Evolutionary conservation across 805 yeast species (phyloP).

Genomic region (Ogataea haglerorum): DNA sequence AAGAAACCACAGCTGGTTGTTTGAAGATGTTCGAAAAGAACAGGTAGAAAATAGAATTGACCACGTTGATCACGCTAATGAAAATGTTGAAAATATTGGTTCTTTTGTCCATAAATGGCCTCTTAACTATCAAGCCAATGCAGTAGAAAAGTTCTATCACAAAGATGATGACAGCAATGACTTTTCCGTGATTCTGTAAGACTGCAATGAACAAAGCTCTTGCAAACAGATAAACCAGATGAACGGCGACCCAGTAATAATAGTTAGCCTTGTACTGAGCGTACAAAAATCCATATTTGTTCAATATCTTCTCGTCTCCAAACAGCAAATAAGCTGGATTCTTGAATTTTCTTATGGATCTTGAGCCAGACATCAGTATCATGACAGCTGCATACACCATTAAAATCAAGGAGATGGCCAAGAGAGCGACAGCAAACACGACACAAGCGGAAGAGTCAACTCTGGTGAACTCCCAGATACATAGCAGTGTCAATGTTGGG

Average conservation of each 20-base stretch:
- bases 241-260: slow-evolving; percentile 75
- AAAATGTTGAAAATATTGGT: slow-evolving; percentile 92
- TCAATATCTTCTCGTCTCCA: slow-evolving; percentile 77
- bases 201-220: slow-evolving; percentile 85
- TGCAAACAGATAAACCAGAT: slow-evolving; percentile 61
- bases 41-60: slow-evolving; percentile 82
- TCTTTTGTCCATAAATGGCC: slow-evolving; percentile 93
- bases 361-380: slow-evolving; percentile 71
- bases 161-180: slow-evolving; percentile 75
- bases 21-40: slow-evolving; percentile 83
- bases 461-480: slow-evolving; percentile 86
- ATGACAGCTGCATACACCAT: slow-evolving; percentile 69
- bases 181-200: slow-evolving; percentile 75
- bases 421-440: slow-evolving; percentile 72
- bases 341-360: slow-evolving; percentile 67
- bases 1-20: slow-evolving; percentile 84
- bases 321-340: slow-evolving; percentile 90
- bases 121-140: slow-evolving; percentile 57
- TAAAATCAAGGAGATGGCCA: slow-evolving; percentile 54
- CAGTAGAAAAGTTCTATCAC: slow-evolving; percentile 72
- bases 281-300: slow-evolving; percentile 88
- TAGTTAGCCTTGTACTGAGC: slow-evolving; percentile 86
- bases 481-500: slow-evolving; percentile 78
- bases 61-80: slow-evolving; percentile 71
- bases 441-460: slow-evolving; percentile 81